Conservation (phyloP, 345 rosid genomes). For the Rhizophora mangle region DNA sequence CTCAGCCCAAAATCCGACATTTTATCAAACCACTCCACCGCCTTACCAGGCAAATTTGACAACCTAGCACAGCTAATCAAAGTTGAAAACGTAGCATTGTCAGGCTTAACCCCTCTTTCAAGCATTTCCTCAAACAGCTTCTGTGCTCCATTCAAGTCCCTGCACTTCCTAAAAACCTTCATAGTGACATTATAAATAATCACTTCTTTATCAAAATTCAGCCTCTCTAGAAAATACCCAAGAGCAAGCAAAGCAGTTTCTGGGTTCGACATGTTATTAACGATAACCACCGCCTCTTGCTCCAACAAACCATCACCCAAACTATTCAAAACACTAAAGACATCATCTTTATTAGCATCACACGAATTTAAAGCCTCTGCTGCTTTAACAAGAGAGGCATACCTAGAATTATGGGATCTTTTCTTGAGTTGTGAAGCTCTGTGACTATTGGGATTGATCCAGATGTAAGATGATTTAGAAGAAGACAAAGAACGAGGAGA, state of each 20-base stretch:
- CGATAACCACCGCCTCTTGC: conserved; percentile 76
- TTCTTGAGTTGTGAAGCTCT: conserved; percentile 59
- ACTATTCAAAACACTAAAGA: conserved; percentile 36
- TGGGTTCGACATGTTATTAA: conserved; percentile 78
- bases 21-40: conserved; percentile 90
- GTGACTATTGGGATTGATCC: conserved; percentile 89
- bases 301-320: conserved; percentile 50
- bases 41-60: conserved; percentile 51
- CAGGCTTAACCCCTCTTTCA: conserved; percentile 59
- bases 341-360: conserved; percentile 36
- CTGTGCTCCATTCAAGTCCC: conserved; percentile 59
- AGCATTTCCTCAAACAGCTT: conserved; percentile 75
- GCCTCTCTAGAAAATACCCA: conserved; percentile 38
- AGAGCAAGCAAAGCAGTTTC: conserved; percentile 54
- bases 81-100: conserved; percentile 70
- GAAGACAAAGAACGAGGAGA: not conserved
- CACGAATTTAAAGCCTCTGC: conserved; percentile 61
- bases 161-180: conserved; percentile 65
- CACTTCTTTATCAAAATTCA: conserved; percentile 45
- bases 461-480: conserved; percentile 39
- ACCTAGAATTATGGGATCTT: conserved; percentile 72
- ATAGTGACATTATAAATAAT: conserved; percentile 75
- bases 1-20: conserved; percentile 57
- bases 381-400: conserved; percentile 53
- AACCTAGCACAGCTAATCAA: conserved; percentile 70